phyloP scores from a whole-genome alignment of 164 flowering plant genomes.

The Macadamia tetraphylla region DNA sequence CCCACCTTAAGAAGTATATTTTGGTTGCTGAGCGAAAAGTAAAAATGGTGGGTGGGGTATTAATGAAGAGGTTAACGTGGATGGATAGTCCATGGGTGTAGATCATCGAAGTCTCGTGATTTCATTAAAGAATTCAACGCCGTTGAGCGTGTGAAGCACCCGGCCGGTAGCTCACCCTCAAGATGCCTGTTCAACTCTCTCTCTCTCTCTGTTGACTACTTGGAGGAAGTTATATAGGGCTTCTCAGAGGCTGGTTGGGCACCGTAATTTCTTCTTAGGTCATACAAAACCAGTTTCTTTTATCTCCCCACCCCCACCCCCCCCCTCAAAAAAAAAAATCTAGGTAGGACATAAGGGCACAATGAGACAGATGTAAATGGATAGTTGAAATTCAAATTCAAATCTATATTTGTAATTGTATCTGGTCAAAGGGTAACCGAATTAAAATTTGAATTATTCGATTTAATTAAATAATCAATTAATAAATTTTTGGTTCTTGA shows the following conservation, averaged over 20 bases:
- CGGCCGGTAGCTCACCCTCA: slow-evolving; percentile 98
- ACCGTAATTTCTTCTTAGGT: not conserved
- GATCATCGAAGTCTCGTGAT: slow-evolving; percentile 73
- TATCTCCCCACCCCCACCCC: no score
- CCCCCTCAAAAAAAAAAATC: no score
- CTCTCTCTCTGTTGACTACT: slow-evolving; percentile 16
- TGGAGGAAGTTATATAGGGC: not conserved
- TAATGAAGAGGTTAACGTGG: slow-evolving; percentile 18
- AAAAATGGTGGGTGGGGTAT: not conserved
- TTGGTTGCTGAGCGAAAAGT: not conserved
- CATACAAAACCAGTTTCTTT: no score
- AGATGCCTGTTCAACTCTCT: slow-evolving; percentile 59
- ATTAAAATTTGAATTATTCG: no score
- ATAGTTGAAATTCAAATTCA: no score
- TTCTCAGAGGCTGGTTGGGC: not conserved
- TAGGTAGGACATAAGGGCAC: no score
- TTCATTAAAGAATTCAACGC: slow-evolving; percentile 98
- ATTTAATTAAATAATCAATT: no score
- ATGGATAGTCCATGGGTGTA: slow-evolving; percentile 14
- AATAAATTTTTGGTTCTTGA: no score
- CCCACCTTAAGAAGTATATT: no score
- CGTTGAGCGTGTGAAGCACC: slow-evolving; percentile 68
- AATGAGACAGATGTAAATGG: no score
- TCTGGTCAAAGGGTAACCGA: no score
- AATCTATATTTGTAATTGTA: no score